phyloP scores from a whole-genome alignment of 306 rosid genomes.

The Ochetophila trinervis region DNA sequence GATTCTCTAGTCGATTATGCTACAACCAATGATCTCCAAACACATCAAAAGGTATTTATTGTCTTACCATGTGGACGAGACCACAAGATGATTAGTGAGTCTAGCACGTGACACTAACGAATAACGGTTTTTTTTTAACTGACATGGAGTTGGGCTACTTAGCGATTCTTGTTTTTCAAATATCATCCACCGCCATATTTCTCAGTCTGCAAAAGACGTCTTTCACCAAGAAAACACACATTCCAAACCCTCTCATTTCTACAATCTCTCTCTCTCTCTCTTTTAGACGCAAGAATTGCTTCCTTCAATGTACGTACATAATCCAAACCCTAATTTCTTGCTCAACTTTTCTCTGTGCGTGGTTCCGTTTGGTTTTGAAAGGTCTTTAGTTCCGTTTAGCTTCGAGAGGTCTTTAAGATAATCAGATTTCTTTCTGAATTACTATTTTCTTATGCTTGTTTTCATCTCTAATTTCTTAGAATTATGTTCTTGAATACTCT shows the following conservation, averaged over 20 bases:
- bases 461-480: not conserved
- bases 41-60: not conserved
- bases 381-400: not conserved
- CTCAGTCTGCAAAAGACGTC: not conserved
- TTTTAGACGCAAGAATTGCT: conserved; percentile 15
- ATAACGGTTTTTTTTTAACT: conserved; percentile 19
- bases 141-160: conserved; percentile 25
- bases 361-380: not conserved
- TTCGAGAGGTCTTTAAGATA: not conserved
- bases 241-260: conserved; percentile 12
- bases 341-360: not conserved
- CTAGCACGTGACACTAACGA: not conserved
- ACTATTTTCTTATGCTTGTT: conserved; percentile 6
- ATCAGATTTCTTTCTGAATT: too few species aligned
- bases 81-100: not conserved
- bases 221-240: conserved; percentile 8
- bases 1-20: not conserved
- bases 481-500: not conserved
- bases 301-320: not conserved
- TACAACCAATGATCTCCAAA: not conserved
- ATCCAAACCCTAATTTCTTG: not conserved
- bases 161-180: not conserved
- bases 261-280: conserved; percentile 24
- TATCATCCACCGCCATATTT: not conserved
- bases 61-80: not conserved